Conservation (phyloP, 306 rosid species). For the Lotus japonicus region DNA sequence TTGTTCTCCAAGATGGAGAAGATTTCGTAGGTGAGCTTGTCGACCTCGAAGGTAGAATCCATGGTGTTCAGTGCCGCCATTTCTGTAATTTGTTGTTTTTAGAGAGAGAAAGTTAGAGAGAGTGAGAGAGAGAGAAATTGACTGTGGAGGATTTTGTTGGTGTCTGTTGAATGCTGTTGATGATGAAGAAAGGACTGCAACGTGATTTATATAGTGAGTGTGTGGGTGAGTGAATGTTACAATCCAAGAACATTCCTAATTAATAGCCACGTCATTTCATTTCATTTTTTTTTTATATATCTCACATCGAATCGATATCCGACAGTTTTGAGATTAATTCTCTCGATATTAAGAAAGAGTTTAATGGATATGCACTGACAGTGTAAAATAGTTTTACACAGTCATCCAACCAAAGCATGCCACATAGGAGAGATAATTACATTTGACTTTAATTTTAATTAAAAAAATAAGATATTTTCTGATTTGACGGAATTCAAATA, state of each 20-base stretch:
- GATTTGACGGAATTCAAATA: too few relatives aligned
- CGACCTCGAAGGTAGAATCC: conserved; percentile 41
- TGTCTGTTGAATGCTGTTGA: conserved; percentile 11
- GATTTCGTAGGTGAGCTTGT: conserved; percentile 88
- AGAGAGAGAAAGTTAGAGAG: neutral
- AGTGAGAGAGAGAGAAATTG: conserved; percentile 8
- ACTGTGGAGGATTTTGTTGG: neutral
- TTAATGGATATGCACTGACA: too few relatives aligned
- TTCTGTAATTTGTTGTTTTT: conserved; percentile 1
- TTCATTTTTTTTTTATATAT: neutral
- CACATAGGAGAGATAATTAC: too few relatives aligned
- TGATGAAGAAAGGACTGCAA: conserved; percentile 27
- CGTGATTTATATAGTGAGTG: conserved; percentile 22
- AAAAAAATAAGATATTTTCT: too few relatives aligned
- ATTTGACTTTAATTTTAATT: too few relatives aligned
- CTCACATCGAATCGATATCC: too few relatives aligned
- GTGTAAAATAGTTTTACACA: too few relatives aligned
- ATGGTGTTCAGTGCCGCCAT: conserved; percentile 62
- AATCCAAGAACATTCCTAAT: conserved; percentile 34
- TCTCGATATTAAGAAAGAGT: too few relatives aligned
- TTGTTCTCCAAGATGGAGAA: conserved; percentile 84
- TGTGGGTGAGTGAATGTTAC: conserved; percentile 15
- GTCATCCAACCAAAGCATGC: too few relatives aligned
- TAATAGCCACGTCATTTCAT: conserved; percentile 15
- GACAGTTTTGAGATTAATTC: too few relatives aligned